Percentiles rank a stretch among this genome's conserved stretches.
These are phyloP conservation scores for Jasminum sambac DNA, from an alignment of 257 asterid genomes.

Conservation along the genomic window DNA sequence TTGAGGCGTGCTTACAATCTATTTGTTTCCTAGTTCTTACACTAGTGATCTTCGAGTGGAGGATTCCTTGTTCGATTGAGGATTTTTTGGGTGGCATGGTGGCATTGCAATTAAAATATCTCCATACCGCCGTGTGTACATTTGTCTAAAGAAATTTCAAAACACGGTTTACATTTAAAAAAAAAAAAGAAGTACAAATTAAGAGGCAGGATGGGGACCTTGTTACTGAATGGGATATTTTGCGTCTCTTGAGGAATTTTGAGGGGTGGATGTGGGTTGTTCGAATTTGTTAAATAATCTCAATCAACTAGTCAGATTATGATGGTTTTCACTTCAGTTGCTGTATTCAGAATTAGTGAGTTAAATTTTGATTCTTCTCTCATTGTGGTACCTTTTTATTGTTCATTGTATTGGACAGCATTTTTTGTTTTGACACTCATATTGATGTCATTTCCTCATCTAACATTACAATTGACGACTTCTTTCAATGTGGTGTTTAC, in stretches of 20 bases:
- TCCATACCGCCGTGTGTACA: background rate
- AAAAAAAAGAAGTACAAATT: background rate
- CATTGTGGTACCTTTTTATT: background rate
- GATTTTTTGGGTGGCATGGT: too few relatives aligned
- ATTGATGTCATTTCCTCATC: conserved; percentile 6
- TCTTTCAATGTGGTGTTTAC: conserved; percentile 19
- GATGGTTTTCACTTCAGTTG: background rate
- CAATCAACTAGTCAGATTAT: background rate
- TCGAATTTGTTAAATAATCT: background rate
- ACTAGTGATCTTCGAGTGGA: too few relatives aligned
- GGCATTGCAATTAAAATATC: background rate
- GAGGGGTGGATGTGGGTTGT: background rate
- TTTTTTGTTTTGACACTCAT: background rate
- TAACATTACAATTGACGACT: conserved; percentile 8
- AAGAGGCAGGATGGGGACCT: background rate
- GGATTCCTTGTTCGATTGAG: too few relatives aligned
- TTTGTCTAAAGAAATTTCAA: background rate
- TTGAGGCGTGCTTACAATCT: background rate
- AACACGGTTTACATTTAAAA: background rate
- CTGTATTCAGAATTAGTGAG: background rate
- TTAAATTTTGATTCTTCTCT: background rate
- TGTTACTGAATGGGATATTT: too few relatives aligned
- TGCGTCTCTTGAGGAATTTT: too few relatives aligned
- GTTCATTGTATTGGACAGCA: background rate
- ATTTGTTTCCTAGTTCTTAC: too few relatives aligned